phyloP scores from a whole-genome alignment of 2,329 filamentous ascomycete species.

The Fragosphaeria purpurea region DNA sequence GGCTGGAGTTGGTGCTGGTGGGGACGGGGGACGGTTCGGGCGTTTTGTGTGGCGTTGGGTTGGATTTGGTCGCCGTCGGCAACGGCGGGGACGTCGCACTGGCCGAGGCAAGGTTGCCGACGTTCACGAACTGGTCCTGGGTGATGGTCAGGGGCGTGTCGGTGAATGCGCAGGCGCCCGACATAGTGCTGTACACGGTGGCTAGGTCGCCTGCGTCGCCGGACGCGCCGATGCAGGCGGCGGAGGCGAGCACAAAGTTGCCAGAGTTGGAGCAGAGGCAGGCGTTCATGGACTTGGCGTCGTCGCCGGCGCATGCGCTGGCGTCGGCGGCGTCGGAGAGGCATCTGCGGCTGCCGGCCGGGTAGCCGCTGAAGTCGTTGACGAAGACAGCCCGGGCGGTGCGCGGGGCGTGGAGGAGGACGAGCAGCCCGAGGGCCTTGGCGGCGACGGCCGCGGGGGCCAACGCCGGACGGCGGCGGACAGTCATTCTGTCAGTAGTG shows the following conservation, averaged over 20 bases:
- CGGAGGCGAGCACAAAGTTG: conserved; percentile 37
- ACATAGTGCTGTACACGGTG: conserved; percentile 34
- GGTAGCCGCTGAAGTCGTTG: conserved; percentile 35
- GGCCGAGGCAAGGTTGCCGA: conserved; percentile 12
- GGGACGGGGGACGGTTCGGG: conserved; percentile 6
- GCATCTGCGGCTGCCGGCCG: conserved; percentile 30
- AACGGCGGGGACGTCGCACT: no score
- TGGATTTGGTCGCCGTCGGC: conserved; percentile 8
- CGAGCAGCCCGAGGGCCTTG: background rate
- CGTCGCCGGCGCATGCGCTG: conserved; percentile 31
- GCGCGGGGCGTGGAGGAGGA: background rate
- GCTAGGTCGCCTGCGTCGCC: conserved; percentile 26
- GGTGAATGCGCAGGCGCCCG: conserved; percentile 32
- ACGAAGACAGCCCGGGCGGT: conserved; percentile 1
- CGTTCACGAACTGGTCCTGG: conserved; percentile 30
- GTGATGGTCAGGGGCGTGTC: conserved; percentile 32
- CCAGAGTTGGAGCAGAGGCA: conserved; percentile 42
- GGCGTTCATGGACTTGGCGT: conserved; percentile 30
- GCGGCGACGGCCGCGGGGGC: background rate
- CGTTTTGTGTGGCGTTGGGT: background rate
- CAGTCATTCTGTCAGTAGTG: no score
- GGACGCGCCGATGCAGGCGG: conserved; percentile 32
- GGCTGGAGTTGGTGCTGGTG: conserved; percentile 3
- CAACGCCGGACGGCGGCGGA: background rate
- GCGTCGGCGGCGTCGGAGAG: conserved; percentile 29